phyloP scores from a whole-genome alignment of 1,139 yeast genomes.

The Saccharomycopsis crataegensis region DNA sequence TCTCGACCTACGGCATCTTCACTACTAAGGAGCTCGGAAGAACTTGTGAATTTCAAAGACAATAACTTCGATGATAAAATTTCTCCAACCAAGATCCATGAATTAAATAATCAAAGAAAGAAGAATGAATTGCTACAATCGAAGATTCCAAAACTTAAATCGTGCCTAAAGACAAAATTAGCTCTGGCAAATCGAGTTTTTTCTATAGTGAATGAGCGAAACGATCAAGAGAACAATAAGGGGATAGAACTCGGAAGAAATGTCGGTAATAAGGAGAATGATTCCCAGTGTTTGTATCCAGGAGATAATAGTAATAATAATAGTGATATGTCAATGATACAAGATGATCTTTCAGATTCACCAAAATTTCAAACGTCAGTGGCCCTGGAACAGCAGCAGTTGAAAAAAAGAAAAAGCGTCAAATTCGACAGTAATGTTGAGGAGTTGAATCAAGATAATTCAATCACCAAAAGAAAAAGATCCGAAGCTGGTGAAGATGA shows the following conservation, averaged over 20 bases:
- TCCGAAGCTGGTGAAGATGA: neutral
- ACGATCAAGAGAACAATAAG: neutral
- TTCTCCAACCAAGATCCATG: constrained; percentile 2
- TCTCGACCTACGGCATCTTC: constrained; percentile 7
- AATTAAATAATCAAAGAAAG: neutral
- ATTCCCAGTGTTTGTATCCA: neutral
- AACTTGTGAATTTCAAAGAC: too few species aligned
- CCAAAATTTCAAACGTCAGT: neutral
- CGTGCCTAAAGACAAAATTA: constrained; percentile 10
- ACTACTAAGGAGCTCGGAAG: neutral
- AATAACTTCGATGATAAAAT: neutral
- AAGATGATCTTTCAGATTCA: neutral
- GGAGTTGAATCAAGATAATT: constrained; percentile 17
- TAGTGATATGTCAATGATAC: neutral
- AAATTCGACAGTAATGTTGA: constrained; percentile 14
- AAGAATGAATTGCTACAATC: neutral
- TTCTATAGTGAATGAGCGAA: neutral
- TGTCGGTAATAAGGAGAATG: neutral
- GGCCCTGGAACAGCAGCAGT: neutral
- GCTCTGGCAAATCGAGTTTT: constrained; percentile 8
- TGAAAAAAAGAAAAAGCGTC: constrained; percentile 10
- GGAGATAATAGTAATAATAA: too few species aligned
- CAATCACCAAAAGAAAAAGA: constrained; percentile 8
- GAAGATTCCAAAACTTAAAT: constrained; percentile 14
- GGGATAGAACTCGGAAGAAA: neutral